Conservation (phyloP, 495 filamentous ascomycete genomes). For the Penicillium manginii region DNA sequence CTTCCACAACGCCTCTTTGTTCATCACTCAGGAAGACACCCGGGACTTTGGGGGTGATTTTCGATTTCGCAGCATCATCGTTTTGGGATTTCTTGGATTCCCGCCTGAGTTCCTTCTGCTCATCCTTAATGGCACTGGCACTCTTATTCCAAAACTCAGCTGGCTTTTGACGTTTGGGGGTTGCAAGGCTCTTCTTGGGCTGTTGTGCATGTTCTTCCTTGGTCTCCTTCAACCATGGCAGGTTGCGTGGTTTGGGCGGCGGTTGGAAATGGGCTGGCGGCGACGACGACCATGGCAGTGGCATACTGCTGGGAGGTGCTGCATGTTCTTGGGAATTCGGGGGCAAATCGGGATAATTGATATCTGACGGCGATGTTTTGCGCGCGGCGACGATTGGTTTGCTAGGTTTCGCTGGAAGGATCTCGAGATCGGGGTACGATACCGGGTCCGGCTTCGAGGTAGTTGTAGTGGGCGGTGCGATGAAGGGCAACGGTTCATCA, state of each 20-base stretch:
- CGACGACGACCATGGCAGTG: constrained; percentile 67
- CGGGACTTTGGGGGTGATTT: constrained; percentile 43
- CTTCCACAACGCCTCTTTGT: constrained; percentile 77
- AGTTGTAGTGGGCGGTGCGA: constrained; percentile 27
- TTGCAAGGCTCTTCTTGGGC: constrained; percentile 29
- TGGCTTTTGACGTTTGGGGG: constrained; percentile 46
- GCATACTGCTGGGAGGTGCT: constrained; percentile 54
- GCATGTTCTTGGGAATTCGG: constrained; percentile 37
- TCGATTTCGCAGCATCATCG: constrained; percentile 23
- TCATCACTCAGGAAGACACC: constrained; percentile 80
- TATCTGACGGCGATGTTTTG: constrained; percentile 24
- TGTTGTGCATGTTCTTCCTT: constrained; percentile 32
- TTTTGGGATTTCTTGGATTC: constrained; percentile 57
- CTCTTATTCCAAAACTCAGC: constrained; percentile 78
- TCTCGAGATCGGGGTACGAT: constrained; percentile 29
- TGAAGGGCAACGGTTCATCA: constrained; percentile 40
- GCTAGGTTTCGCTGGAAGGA: constrained; percentile 13
- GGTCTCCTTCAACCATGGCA: constrained; percentile 57
- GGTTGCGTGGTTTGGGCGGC: constrained; percentile 53
- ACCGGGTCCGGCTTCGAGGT: constrained; percentile 23
- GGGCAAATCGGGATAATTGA: constrained; percentile 48
- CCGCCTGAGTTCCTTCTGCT: constrained; percentile 73
- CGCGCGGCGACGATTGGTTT: constrained; percentile 4
- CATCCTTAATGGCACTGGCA: constrained; percentile 78
- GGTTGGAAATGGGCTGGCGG: constrained; percentile 54